Base-by-base conservation (phyloP, 1,139 yeast genomes). In the Sugiyamaella paludigena region DNA sequence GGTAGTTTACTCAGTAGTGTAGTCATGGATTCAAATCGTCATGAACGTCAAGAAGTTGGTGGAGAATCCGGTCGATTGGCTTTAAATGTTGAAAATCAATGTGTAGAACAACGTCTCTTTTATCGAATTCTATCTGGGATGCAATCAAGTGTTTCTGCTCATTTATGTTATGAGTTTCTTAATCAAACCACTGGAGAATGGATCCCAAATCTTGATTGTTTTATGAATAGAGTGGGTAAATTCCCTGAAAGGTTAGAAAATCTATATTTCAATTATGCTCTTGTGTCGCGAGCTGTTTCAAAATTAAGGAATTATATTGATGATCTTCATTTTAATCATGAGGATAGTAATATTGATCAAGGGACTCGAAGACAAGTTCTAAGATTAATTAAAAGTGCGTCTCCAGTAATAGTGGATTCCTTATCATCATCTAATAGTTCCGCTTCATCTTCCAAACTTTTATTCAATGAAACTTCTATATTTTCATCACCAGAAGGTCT, bases 81-180 rank as follows among this genome's bases (percentile, higher is more conserved):
- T 12, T 51, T 65, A 53, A 61, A 60, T 38, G 70, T 70, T 34
- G 76, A 73, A 29, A 84, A 78, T 36, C 77, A 74, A 56, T 89
- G 97, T 66, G 66, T 76, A 10, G 98, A 94, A 62, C 92, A 91
- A 71, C 83, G 89, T 58, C 80, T 89, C 39, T 94, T 94, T 63
- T 91, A 85, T 70, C 78, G 95, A 57, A 71, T 94, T 49, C 76
- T 94, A 15, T 84, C 95, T 40, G 99, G 99, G 1, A 79, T 94
- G 85, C 99, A 94, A 66, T 89, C 97, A 1, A 87, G 96, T 4
- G 89, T 94, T 55, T 94, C 95, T 8, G 89, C 95, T 1, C 99
- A 94, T 68, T 74, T 94, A 53, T 82, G 96, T 27, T 87, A 86
- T 63, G 97, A 92, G 61, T 88, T 80, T 67, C 76, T 87, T 62